Base-by-base conservation (phyloP, 78 protist species). In the Dictyostelium intermedium region DNA sequence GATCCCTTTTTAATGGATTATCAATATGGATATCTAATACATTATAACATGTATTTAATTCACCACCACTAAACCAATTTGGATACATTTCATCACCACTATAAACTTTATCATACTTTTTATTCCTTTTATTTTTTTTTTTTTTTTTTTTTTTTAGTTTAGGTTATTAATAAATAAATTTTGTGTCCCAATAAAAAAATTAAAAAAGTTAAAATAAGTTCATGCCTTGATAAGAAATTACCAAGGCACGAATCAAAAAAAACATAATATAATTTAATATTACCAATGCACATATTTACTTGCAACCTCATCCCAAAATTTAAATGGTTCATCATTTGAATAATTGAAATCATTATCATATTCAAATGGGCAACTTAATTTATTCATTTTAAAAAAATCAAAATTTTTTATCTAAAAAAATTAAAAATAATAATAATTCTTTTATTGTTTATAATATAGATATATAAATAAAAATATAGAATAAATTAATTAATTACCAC, bases 31-130 rank as follows among this genome's bases (percentile, higher is more conserved):
- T 39, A 78, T 97, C 98, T 39, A 97, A 50, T 18, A 82, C 39
- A 73, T 97, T 96, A 85, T 82, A 97, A 78, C 97, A 87, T 6
- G 82, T 60, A 76, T 97, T 97, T 60, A 92, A 70, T 25, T 43
- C 20, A 14, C 98, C 98, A 74, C 89, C 97, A 2, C 63, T 60
- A 74, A 97, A 97, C 98, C 98, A 97, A 27, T 45, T n/a, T 20
- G 79, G 87, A 27, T 77, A 77, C 13, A 43, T 35, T 41, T 78
- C 60, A 77, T 77, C 20, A n/a, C 63, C 41, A 41, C 41, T 77
- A 43, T 41, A 77, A 41, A 77, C 47, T 74, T 74, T 18, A 2
- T 14, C 41, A 74, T 63, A 37, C 53, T 43, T 79, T 10, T 79
- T 72, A 79, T 87, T 30, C 53, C 81, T 66, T 63, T 20, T 50